Evolutionary conservation across 2,329 filamentous ascomycete genomes (phyloP), one percentile per base, ranked within the genome.

Genomic region (Ampelomyces quisqualis): DNA sequence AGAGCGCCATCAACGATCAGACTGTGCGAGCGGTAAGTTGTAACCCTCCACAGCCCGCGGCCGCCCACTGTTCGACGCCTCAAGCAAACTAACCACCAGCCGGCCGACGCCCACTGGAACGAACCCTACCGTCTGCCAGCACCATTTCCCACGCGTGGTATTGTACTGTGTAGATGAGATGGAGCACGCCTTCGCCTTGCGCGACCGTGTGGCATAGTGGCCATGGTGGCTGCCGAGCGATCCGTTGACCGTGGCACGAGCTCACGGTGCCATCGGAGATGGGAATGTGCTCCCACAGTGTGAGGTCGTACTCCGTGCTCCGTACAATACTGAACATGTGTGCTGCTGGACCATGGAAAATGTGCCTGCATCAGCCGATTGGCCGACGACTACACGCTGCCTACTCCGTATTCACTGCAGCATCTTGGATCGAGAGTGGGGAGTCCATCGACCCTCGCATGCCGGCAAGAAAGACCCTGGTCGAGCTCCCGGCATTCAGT

Each of bases 381-480:
- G 9, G n/a, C 22, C 22, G 22, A n/a, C 22, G n/a, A n/a, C n/a
- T n/a, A n/a, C n/a, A n/a, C n/a, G n/a, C n/a, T n/a, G n/a, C n/a
- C n/a, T n/a, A n/a, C n/a, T n/a, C n/a, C n/a, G n/a, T n/a, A n/a
- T n/a, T n/a, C n/a, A n/a, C n/a, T n/a, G n/a, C n/a, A n/a, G n/a
- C n/a, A n/a, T n/a, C n/a, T n/a, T 24, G 22, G 9, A 24, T 24
- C 22, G 22, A 24, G 22, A 8, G 22, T 24, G 22, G 22, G n/a
- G 22, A 10, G 22, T 24, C 9, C 9, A 24, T 24, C 22, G 22
- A 24, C 3, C n/a, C 22, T 24, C n/a, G 9, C 22, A 3, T 7
- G 9, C 22, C 7, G n/a, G 22, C 22, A 24, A 24, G 22, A n/a
- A 15, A 24, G 45, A 49, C 49, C 43, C 45, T 51, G 43, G 37